These are phyloP conservation scores for Cymbopogon citratus DNA, from an alignment of 176 grass and related monocot species.

Conservation along the genomic window DNA sequence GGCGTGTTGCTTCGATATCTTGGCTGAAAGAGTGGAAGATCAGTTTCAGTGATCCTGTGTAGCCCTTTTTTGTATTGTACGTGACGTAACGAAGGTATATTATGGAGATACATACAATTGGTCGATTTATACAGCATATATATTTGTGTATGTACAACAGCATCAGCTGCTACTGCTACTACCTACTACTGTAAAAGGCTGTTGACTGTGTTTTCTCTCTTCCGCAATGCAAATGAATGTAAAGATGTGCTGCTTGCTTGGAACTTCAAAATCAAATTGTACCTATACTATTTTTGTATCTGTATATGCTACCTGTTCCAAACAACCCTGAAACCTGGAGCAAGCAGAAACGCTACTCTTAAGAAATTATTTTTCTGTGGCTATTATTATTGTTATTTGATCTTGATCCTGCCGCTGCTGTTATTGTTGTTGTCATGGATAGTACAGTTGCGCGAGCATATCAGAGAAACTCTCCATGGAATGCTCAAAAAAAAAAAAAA, in stretches of 20 bases:
- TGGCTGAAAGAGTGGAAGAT: conserved; percentile 35
- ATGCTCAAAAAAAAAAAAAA: too few relatives aligned
- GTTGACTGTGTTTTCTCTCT: background rate
- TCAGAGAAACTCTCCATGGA: too few relatives aligned
- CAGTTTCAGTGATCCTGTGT: background rate
- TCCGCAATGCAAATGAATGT: background rate
- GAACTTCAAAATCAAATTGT: too few relatives aligned
- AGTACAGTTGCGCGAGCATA: too few relatives aligned
- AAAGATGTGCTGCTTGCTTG: background rate
- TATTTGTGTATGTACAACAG: background rate
- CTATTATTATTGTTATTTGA: too few relatives aligned
- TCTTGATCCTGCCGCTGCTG: too few relatives aligned
- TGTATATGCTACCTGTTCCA: too few relatives aligned
- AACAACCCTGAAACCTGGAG: too few relatives aligned
- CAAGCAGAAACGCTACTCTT: too few relatives aligned
- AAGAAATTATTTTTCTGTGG: too few relatives aligned
- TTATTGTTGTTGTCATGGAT: too few relatives aligned
- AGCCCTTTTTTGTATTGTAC: conserved; percentile 33
- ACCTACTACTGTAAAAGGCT: background rate
- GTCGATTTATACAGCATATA: background rate
- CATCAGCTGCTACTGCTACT: background rate
- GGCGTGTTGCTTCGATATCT: conserved; percentile 88
- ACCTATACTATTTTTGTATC: too few relatives aligned
- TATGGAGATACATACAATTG: background rate
- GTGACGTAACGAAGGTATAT: background rate